Evolutionary conservation across 2,329 filamentous ascomycete genomes (phyloP).

Genomic region (Xylaria sp.): DNA sequence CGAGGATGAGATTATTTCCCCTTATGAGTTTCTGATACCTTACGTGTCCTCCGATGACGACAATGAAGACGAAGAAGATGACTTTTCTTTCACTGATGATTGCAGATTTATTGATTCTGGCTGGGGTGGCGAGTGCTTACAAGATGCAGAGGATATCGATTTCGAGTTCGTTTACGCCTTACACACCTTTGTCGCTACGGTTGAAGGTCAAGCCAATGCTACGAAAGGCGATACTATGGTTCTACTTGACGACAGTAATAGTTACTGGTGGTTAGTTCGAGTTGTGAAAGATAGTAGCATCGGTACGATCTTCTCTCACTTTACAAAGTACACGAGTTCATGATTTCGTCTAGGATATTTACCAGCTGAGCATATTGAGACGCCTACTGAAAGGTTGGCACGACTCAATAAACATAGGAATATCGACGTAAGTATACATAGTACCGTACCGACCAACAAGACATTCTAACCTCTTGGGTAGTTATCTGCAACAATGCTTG

Average conservation of each 20-base stretch:
- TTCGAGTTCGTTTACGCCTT: constrained; percentile 99
- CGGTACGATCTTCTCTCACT: constrained; percentile 55
- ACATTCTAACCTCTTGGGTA: constrained; percentile 52
- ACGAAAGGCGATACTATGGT: constrained; percentile 99
- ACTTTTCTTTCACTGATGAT: constrained; percentile 63
- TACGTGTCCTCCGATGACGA: constrained; percentile 71
- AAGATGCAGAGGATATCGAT: constrained; percentile 95
- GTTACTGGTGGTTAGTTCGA: constrained; percentile 98
- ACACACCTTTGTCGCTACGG: constrained; percentile 96
- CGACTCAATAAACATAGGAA: constrained; percentile 98
- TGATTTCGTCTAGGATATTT: constrained; percentile 75
- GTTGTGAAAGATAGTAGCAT: constrained; percentile 99
- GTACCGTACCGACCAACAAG: neutral
- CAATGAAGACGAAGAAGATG: constrained; percentile 75
- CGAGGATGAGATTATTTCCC: constrained; percentile 47
- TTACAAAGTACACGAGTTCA: constrained; percentile 14
- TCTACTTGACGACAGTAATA: constrained; percentile 96
- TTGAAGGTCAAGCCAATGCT: constrained; percentile 97
- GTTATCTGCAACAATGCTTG: constrained; percentile 71
- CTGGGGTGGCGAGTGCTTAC: constrained; percentile 87
- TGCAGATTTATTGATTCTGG: constrained; percentile 74
- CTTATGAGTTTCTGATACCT: constrained; percentile 53
- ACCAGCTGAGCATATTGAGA: constrained; percentile 97
- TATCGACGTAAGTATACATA: constrained; percentile 77
- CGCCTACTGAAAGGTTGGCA: constrained; percentile 91